Percentiles rank a stretch among this genome's conserved stretches.
These are phyloP conservation scores for Kazachstania kunashirensis DNA, from an alignment of 805 yeast genomes.

Conservation along the genomic window DNA sequence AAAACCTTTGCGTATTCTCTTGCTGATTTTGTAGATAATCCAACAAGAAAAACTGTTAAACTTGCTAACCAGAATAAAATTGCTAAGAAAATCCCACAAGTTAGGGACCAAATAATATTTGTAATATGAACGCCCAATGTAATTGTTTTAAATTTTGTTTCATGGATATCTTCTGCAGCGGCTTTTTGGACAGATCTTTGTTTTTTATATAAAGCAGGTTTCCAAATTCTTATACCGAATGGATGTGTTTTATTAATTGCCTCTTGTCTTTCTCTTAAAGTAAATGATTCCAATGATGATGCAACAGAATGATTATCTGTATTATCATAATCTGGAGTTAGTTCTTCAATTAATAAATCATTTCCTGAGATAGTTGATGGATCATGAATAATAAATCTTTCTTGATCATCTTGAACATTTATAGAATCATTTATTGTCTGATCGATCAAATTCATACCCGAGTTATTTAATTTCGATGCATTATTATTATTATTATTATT, in stretches of 20 bases:
- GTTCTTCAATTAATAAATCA: conserved; percentile 11
- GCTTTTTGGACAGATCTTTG: conserved; percentile 80
- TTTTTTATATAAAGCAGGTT: conserved; percentile 92
- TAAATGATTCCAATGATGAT: conserved; percentile 68
- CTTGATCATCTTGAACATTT: conserved; percentile 4
- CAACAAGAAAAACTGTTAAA: conserved; percentile 33
- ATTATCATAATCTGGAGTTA: conserved; percentile 1
- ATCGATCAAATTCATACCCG: too few relatives aligned
- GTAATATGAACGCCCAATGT: conserved; percentile 55
- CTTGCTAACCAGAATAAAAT: conserved; percentile 37
- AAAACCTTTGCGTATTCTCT: conserved; percentile 54
- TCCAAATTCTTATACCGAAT: conserved; percentile 97
- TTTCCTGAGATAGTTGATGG: conserved; percentile 7
- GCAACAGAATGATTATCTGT: conserved; percentile 10
- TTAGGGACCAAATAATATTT: conserved; percentile 61
- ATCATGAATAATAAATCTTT: conserved; percentile 14
- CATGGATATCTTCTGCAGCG: conserved; percentile 91
- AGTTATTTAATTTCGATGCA: too few relatives aligned
- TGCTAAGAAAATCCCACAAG: conserved; percentile 60
- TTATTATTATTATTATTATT: background rate
- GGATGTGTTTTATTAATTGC: conserved; percentile 97
- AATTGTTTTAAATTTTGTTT: conserved; percentile 46
- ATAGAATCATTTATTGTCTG: too few relatives aligned
- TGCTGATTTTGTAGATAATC: conserved; percentile 38
- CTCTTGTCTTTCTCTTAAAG: conserved; percentile 84